Base-by-base conservation (phyloP, 208 protist genomes). In the Trypanosoma lewisi region DNA sequence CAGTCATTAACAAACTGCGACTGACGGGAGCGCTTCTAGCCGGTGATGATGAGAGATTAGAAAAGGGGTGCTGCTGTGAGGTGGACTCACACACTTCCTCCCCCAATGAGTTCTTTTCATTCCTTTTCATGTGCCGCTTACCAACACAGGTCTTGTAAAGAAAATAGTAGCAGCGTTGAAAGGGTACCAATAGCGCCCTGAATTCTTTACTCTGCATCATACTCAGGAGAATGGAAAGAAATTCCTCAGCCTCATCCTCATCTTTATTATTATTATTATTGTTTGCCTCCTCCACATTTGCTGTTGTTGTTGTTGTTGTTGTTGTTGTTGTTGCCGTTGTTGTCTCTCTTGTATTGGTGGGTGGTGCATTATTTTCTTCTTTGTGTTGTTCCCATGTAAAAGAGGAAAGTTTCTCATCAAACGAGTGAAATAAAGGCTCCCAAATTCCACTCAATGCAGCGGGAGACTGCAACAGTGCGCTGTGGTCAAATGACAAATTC, bases 101-200 rank as follows among this genome's bases (percentile, higher is more conserved):
- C 39, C 14, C 17, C 14, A 47, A 21, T 5, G 42, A 47, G 23
- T 2, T 27, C 8, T 56, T 58, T 23, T 8, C 51, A 25, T 63
- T 41, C 14, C 9, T 17, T 47, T 68, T n/a, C 8, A 12, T 21
- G 1, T 45, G 47, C 11, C 19, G 19, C 39, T n/a, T n/a, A 4
- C 57, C 59, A 42, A 21, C 25, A 60, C 73, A 78, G 8, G 67
- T 41, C 1, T 80, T 82, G 53, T 88, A 91, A 17, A 88, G 61
- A 59, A 83, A 87, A 34, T 73, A 76, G 47, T 85, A 88, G 49
- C 70, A 82, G 0, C 73, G 73, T 54, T 84, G 81, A 58, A 88
- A 86, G 14, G 56, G 47, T 5, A 60, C 63, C 19, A 91, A 67
- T 8, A 71, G 65, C 5, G 64, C 66, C 37, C 58, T 53, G 33